phyloP scores from a whole-genome alignment of 768 basidiomycete genomes.

The Thelephora ganbajun region DNA sequence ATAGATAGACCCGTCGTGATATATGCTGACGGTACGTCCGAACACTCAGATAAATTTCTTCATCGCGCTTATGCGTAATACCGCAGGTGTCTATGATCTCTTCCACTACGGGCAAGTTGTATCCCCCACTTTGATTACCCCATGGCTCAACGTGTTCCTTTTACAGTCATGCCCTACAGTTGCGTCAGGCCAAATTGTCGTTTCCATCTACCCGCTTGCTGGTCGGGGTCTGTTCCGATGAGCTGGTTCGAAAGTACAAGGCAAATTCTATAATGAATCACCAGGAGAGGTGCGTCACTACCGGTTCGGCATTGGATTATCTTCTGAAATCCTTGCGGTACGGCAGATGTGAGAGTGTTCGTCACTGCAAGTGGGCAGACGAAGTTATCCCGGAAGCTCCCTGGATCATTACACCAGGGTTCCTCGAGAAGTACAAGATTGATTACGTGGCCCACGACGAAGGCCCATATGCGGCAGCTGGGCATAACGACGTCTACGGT shows the following conservation, averaged over 20 bases:
- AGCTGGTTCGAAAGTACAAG: constrained; percentile 69
- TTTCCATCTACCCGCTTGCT: constrained; percentile 59
- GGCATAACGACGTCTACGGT: constrained; percentile 74
- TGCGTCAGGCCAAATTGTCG: constrained; percentile 90
- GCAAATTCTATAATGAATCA: constrained; percentile 79
- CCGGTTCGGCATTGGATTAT: neutral
- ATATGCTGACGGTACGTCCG: constrained; percentile 77
- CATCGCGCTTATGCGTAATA: neutral
- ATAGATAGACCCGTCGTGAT: constrained; percentile 68
- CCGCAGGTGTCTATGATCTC: constrained; percentile 83
- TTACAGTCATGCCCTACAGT: constrained; percentile 79
- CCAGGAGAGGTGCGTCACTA: constrained; percentile 47
- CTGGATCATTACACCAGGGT: constrained; percentile 76
- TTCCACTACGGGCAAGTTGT: constrained; percentile 82
- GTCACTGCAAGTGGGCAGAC: constrained; percentile 97
- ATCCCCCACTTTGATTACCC: neutral
- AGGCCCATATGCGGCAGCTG: constrained; percentile 68
- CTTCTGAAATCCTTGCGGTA: neutral
- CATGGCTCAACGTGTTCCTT: neutral
- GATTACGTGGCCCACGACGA: constrained; percentile 98
- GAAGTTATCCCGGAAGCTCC: constrained; percentile 85
- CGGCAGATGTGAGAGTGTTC: constrained; percentile 66
- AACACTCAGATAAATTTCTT: neutral
- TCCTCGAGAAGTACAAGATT: constrained; percentile 66
- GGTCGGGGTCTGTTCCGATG: constrained; percentile 87